Evolutionary conservation across 805 yeast genomes (phyloP).

Genomic region (Metschnikowia kunwiensis): DNA sequence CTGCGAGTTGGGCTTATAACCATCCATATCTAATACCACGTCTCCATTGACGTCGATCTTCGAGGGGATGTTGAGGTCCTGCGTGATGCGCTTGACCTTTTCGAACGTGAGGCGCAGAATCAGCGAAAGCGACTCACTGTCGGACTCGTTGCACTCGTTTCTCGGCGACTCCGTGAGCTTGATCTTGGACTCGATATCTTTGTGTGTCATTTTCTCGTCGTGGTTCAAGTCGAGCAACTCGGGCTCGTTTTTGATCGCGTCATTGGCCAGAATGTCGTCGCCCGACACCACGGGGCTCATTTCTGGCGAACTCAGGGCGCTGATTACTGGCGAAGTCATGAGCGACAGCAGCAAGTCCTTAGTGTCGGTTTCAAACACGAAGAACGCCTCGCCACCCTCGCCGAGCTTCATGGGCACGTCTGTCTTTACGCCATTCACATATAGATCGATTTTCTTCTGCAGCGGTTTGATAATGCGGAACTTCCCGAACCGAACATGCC

Average conservation of each 20-base stretch:
- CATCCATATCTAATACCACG: conserved; percentile 87
- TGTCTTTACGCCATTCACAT: conserved; percentile 77
- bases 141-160: conserved; percentile 21
- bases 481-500: conserved; percentile 95
- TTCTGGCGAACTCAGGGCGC: conserved; percentile 63
- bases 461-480: conserved; percentile 90
- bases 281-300: conserved; percentile 27
- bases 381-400: conserved; percentile 97
- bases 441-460: conserved; percentile 87
- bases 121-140: conserved; percentile 10
- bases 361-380: conserved; percentile 79
- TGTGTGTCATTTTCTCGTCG: conserved; percentile 8
- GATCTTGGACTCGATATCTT: conserved; percentile 32
- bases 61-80: conserved; percentile 79
- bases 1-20: conserved; percentile 80
- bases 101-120: conserved; percentile 42
- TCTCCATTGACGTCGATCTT: conserved; percentile 88
- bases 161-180: conserved; percentile 17
- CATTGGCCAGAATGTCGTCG: not conserved
- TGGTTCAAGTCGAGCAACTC: conserved; percentile 37
- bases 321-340: conserved; percentile 81
- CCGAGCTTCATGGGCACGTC: conserved; percentile 94
- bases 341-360: conserved; percentile 69
- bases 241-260: conserved; percentile 20
- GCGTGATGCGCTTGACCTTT: conserved; percentile 60